phyloP scores from a whole-genome alignment of 306 rosid species.

The Astragalus glycyphyllos region DNA sequence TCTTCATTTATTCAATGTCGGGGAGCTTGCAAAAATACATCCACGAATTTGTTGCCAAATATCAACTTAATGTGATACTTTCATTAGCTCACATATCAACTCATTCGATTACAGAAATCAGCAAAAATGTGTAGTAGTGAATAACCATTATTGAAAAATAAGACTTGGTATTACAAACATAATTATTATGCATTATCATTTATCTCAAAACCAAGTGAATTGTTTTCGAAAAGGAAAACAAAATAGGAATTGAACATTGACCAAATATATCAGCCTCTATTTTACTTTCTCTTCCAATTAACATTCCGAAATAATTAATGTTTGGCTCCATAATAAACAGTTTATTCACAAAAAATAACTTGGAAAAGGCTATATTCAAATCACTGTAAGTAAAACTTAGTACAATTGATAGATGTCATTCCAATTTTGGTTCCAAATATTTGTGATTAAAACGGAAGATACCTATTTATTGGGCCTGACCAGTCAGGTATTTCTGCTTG shows the following conservation, averaged over 20 bases:
- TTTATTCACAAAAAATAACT: conserved; percentile 15
- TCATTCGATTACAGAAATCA: too few relatives aligned
- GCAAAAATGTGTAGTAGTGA: too few relatives aligned
- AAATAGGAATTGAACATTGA: conserved; percentile 23
- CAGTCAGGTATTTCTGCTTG: conserved; percentile 87
- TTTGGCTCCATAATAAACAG: conserved; percentile 19
- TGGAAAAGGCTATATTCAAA: conserved; percentile 17
- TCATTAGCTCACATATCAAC: too few relatives aligned
- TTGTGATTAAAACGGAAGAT: conserved; percentile 45
- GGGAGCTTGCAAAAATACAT: too few relatives aligned
- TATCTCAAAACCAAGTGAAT: conserved; percentile 2
- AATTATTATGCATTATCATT: conserved; percentile 1
- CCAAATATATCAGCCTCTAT: conserved; percentile 18
- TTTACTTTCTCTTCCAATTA: conserved; percentile 23
- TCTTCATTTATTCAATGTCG: too few relatives aligned
- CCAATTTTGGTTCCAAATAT: conserved; percentile 21
- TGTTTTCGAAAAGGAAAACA: conserved; percentile 2
- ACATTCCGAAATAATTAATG: conserved; percentile 10
- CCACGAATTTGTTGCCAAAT: too few relatives aligned
- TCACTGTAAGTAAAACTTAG: conserved; percentile 15
- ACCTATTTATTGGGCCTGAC: conserved; percentile 74
- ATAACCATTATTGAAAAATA: too few relatives aligned
- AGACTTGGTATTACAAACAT: not conserved
- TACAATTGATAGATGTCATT: conserved; percentile 15
- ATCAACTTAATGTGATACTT: too few relatives aligned